Conservation (phyloP, 352 stramenopile species). For the Phytophthora pisi region DNA sequence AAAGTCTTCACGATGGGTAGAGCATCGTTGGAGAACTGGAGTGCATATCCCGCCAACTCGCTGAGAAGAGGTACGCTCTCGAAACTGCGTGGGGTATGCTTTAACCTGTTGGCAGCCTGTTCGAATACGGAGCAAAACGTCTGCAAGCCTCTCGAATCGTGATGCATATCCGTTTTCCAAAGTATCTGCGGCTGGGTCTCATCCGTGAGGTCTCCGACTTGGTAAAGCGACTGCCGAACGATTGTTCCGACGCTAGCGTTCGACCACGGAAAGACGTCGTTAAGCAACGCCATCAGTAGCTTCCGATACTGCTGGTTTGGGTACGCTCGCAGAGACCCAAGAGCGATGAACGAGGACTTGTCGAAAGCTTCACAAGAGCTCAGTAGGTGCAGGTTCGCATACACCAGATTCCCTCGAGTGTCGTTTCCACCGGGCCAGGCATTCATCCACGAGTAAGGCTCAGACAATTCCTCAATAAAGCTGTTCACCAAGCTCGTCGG, state of each 20-base stretch:
- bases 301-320: constrained; percentile 58
- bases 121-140: constrained; percentile 29
- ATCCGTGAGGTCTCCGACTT: constrained; percentile 49
- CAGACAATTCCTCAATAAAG: constrained; percentile 45
- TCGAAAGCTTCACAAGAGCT: constrained; percentile 22
- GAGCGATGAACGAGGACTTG: constrained; percentile 30
- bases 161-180: constrained; percentile 52
- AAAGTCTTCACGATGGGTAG: constrained; percentile 25
- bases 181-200: constrained; percentile 21
- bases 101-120: constrained; percentile 20
- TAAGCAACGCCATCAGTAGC: constrained; percentile 43
- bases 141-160: background rate
- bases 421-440: constrained; percentile 37
- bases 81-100: constrained; percentile 36
- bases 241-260: constrained; percentile 38
- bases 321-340: constrained; percentile 51
- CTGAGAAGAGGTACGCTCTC: constrained; percentile 39
- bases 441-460: constrained; percentile 49
- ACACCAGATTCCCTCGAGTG: constrained; percentile 52
- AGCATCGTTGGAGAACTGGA: constrained; percentile 33
- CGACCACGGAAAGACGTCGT: constrained; percentile 49
- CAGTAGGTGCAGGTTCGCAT: constrained; percentile 37
- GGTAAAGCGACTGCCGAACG: constrained; percentile 52
- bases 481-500: constrained; percentile 20
- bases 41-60: constrained; percentile 34